Conservation (phyloP, 371 early-diverging fungal species). For the Actinomucor elegans region DNA sequence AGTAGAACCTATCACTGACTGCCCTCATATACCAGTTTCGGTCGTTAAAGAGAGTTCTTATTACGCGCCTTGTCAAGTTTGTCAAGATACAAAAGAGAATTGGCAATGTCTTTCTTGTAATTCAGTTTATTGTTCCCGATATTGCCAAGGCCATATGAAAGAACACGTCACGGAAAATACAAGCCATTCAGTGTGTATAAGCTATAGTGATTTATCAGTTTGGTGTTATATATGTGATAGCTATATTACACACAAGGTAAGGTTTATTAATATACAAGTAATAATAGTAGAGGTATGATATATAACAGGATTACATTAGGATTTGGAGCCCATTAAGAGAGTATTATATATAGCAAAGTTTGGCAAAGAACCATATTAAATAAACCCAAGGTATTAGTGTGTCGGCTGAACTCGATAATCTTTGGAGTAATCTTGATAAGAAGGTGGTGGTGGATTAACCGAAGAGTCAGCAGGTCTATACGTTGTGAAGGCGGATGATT, state of each 20-base stretch:
- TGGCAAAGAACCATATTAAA: conserved; percentile 8
- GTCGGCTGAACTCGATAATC: conserved; percentile 14
- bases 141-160: conserved; percentile 28
- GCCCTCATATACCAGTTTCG: conserved; percentile 24
- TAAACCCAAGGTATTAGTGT: not conserved
- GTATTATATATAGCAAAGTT: conserved; percentile 22
- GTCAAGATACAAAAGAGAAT: conserved; percentile 22
- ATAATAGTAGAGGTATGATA: not conserved
- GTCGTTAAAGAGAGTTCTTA: not conserved
- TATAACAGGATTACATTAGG: too few species aligned
- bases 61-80: conserved; percentile 7
- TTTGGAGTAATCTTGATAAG: conserved; percentile 29
- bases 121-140: conserved; percentile 23
- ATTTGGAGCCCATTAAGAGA: conserved; percentile 13
- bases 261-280: not conserved
- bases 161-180: conserved; percentile 5
- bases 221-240: conserved; percentile 31
- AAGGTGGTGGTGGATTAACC: conserved; percentile 27
- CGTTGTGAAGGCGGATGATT: not conserved
- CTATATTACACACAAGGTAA: conserved; percentile 25
- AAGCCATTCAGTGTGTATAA: conserved; percentile 25
- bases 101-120: conserved; percentile 33
- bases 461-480: conserved; percentile 12
- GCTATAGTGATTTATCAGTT: conserved; percentile 31
- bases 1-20: conserved; percentile 22